A percentile compares a stretch with the other conserved stretches of the same genome.
Conservation (phyloP, 1,284 basidiomycete species). For the Exsudoporus floridanus region DNA sequence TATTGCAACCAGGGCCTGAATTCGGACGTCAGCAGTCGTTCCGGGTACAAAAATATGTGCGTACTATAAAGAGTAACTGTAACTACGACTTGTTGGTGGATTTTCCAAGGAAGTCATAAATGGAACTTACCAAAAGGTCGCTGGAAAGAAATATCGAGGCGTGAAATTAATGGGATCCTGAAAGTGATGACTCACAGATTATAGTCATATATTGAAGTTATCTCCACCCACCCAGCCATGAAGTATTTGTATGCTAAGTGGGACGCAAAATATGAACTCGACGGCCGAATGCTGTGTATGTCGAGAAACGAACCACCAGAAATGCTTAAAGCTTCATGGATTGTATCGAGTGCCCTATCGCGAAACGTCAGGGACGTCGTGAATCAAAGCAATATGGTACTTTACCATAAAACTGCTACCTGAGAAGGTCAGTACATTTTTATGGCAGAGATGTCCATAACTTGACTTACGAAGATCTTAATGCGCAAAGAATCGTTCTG, state of each 20-base stretch:
- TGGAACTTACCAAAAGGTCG: conserved; percentile 13
- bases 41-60: neutral
- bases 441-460: neutral
- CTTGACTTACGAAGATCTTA: conserved; percentile 14
- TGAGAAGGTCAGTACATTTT: neutral
- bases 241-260: conserved; percentile 18
- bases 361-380: neutral
- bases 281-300: too few relatives aligned
- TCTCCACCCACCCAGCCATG: neutral
- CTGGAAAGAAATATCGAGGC: conserved; percentile 1
- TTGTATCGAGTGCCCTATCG: conserved; percentile 9
- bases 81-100: conserved; percentile 7
- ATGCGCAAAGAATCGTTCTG: conserved; percentile 1
- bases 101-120: neutral
- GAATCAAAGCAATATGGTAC: neutral
- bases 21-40: neutral
- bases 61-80: conserved; percentile 6
- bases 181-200: conserved; percentile 8
- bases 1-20: conserved; percentile 6
- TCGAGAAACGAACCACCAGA: conserved; percentile 5
- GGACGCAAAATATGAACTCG: neutral
- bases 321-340: conserved; percentile 4
- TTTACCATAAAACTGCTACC: conserved; percentile 12
- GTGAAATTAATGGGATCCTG: neutral
- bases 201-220: too few relatives aligned